A percentile compares a stretch with the other conserved stretches of the same genome.
Conservation (phyloP, 148 eudicot species). For the Nepenthes mirabilis region DNA sequence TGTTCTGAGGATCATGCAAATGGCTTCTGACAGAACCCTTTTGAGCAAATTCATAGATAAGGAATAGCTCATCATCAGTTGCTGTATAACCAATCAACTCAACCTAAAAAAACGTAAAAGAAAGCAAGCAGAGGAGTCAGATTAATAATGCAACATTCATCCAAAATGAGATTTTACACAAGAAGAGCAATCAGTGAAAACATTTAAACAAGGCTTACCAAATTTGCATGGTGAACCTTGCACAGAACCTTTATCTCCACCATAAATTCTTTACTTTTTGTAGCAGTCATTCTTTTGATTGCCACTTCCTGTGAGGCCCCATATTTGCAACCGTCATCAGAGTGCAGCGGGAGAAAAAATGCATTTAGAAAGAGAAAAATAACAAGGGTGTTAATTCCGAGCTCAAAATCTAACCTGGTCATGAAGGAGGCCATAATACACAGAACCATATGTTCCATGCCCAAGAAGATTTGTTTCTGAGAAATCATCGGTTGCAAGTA, state of each 20-base stretch:
- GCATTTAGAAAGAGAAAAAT: background rate
- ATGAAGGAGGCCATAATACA: slow-evolving; percentile 72
- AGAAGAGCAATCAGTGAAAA: background rate
- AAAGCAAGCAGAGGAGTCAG: slow-evolving; percentile 9
- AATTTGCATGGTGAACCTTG: slow-evolving; percentile 91
- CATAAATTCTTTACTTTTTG: slow-evolving; percentile 77
- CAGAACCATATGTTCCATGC: slow-evolving; percentile 91
- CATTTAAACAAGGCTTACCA: slow-evolving; percentile 35
- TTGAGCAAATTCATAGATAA: slow-evolving; percentile 87
- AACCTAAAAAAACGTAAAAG: slow-evolving; percentile 44
- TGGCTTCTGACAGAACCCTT: slow-evolving; percentile 84
- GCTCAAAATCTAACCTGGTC: slow-evolving; percentile 49
- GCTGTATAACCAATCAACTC: slow-evolving; percentile 94
- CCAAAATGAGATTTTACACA: background rate
- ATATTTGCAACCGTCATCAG: background rate
- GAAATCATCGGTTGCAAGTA: slow-evolving; percentile 60
- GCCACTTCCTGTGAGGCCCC: slow-evolving; percentile 60
- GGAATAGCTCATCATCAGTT: slow-evolving; percentile 70
- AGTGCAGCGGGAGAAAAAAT: background rate
- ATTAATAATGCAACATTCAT: slow-evolving; percentile 1
- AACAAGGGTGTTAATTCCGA: background rate
- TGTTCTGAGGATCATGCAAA: slow-evolving; percentile 79
- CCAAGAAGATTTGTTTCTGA: slow-evolving; percentile 94
- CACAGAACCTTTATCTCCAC: slow-evolving; percentile 95
- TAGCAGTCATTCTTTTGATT: slow-evolving; percentile 92